A percentile compares a stretch with the other conserved stretches of the same genome.
Conservation (phyloP, 768 basidiomycete species). For the Cytidiella melzeri region DNA sequence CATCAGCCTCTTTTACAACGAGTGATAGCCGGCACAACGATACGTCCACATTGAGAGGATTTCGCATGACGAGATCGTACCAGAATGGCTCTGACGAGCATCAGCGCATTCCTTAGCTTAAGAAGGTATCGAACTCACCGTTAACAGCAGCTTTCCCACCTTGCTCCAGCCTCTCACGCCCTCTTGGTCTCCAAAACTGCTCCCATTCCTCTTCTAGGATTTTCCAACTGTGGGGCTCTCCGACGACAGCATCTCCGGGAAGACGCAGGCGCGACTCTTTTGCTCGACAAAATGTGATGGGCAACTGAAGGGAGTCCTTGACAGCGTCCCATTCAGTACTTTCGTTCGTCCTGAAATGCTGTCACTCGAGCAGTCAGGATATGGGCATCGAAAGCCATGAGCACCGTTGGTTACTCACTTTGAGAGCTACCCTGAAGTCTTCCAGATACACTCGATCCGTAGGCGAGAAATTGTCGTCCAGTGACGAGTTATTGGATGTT, state of each 20-base stretch:
- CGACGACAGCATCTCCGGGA: conserved; percentile 40
- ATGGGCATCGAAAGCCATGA: no score
- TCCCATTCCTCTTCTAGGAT: conserved; percentile 62
- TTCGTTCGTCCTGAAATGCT: conserved; percentile 72
- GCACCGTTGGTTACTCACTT: no score
- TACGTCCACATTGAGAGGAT: conserved; percentile 74
- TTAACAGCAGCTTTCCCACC: conserved; percentile 56
- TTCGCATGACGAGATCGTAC: conserved; percentile 64
- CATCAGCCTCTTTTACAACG: conserved; percentile 36
- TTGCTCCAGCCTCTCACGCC: conserved; percentile 47
- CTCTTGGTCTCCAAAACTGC: conserved; percentile 48
- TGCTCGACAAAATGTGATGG: conserved; percentile 59
- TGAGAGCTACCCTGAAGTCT: conserved; percentile 83
- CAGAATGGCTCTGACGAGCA: conserved; percentile 59
- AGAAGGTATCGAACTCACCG: conserved; percentile 37
- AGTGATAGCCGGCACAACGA: conserved; percentile 58
- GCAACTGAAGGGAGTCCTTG: conserved; percentile 44
- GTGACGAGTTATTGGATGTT: conserved; percentile 9
- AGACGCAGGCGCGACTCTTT: conserved; percentile 54
- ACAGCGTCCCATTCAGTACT: conserved; percentile 34
- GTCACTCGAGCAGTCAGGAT: conserved; percentile 2
- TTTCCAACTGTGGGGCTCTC: conserved; percentile 49
- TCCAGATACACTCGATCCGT: conserved; percentile 72
- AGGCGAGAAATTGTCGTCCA: conserved; percentile 7
- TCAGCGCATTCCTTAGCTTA: neutral